Evolutionary conservation across 768 basidiomycete genomes (phyloP).

Genomic region (Mrakia gelida): DNA sequence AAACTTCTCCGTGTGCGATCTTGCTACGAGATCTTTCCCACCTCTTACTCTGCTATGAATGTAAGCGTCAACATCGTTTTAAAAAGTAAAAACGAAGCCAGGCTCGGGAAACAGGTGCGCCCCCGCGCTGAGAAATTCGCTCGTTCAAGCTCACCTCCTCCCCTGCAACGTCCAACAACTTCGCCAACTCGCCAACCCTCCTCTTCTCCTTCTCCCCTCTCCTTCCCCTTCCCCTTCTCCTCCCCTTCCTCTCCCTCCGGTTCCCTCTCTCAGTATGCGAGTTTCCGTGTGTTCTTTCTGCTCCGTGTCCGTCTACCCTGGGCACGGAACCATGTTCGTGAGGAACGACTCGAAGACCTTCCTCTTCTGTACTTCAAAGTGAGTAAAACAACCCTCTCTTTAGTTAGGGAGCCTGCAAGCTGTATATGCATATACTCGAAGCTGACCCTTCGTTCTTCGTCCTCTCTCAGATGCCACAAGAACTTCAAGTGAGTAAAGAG

Average conservation of each 20-base stretch:
- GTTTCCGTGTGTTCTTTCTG: constrained; percentile 99
- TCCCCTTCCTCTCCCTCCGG: neutral
- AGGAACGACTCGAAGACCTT: constrained; percentile 95
- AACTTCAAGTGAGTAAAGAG: constrained; percentile 83
- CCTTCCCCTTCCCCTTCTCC: constrained; percentile 6
- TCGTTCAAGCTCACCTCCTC: neutral
- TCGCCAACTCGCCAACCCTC: constrained; percentile 14
- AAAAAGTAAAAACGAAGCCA: too few species aligned
- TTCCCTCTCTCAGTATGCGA: constrained; percentile 55
- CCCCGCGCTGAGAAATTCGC: too few species aligned
- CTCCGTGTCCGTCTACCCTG: constrained; percentile 92
- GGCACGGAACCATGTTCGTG: constrained; percentile 93
- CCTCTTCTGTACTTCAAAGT: constrained; percentile 97
- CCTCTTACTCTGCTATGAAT: too few species aligned
- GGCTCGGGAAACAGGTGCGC: too few species aligned
- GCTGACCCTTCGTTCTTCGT: constrained; percentile 16
- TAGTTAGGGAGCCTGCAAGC: too few species aligned
- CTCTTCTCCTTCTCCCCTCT: neutral
- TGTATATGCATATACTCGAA: neutral
- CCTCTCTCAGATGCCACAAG: constrained; percentile 75
- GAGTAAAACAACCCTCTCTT: constrained; percentile 38
- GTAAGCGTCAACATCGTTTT: too few species aligned
- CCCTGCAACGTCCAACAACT: neutral
- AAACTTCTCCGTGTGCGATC: too few species aligned
- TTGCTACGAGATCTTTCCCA: too few species aligned